Base-by-base conservation (phyloP, 2,329 filamentous ascomycete genomes). In the Alternaria gaisen region DNA sequence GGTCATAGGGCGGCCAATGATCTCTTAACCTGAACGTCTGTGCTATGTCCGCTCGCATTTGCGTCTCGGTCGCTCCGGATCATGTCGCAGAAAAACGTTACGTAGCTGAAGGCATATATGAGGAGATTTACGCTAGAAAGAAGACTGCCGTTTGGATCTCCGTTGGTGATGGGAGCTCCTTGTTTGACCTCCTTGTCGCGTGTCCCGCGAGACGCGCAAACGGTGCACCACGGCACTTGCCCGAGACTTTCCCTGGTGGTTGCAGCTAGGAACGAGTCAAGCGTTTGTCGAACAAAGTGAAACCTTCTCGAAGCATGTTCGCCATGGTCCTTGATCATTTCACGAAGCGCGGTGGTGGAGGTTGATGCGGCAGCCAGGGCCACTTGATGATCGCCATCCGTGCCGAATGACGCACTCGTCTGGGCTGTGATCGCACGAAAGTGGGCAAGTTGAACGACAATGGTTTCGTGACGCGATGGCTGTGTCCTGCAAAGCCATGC, bases 291-390 rank as follows among this genome's bases (percentile, higher is more conserved):
- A 73, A 70, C 32, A 56, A 64, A 68, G 63, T 69, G 66, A 73
- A 70, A 71, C 66, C 67, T 73, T 72, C 69, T 72, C 66, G 70
- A 72, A 72, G 69, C 65, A 64, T 70, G 69, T 70, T 72, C 65
- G 66, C 62, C 66, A 61, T 63, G 58, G 44, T 60, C 64, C 68
- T 67, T 66, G 58, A 34, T 69, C 63, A 70, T 71, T 59, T 72
- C 60, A 55, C 60, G 54, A 56, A 30, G 52, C 54, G 60, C 56
- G 48, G 60, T 58, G 34, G 62, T 67, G 62, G 51, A 55, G 52
- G 56, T 53, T 58, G 65, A 59, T 53, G 63, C 58, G 61, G 50
- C 53, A 62, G 65, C 69, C 58, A 48, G 69, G 69, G 62, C 71
- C 72, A 61, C 66, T 47, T 58, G 62, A 70, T 68, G 71, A 75